These are phyloP conservation scores for Endocalyx cinctus DNA, from an alignment of 2,329 filamentous ascomycete genomes.

Conservation along the genomic window DNA sequence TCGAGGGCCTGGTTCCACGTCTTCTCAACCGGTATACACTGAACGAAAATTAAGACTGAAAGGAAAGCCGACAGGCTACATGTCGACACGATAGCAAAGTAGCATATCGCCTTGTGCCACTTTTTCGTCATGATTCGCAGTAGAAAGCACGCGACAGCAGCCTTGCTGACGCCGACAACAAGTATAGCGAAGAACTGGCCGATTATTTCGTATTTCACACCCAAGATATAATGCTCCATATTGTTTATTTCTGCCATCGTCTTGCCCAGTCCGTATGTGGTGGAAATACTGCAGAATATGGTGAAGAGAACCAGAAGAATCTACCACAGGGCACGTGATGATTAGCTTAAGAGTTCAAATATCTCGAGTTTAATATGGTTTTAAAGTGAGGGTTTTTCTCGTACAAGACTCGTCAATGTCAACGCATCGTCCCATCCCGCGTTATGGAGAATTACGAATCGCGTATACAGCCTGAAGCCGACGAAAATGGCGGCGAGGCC, in stretches of 20 bases:
- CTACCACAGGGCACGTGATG: constrained; percentile 1
- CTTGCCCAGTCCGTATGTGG: constrained; percentile 7
- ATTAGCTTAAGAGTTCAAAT: too few relatives aligned
- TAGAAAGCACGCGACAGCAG: constrained; percentile 11
- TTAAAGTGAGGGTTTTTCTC: too few relatives aligned
- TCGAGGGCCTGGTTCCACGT: constrained; percentile 5
- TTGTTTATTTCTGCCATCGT: constrained; percentile 5
- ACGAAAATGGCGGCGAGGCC: constrained; percentile 24
- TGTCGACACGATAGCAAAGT: constrained; percentile 4
- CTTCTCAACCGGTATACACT: constrained; percentile 10
- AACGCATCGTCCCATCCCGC: constrained; percentile 10
- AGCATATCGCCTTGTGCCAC: constrained; percentile 2
- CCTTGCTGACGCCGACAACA: constrained; percentile 10
- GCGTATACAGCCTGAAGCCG: constrained; percentile 31
- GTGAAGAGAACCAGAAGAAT: constrained; percentile 9
- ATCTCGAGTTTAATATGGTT: too few relatives aligned
- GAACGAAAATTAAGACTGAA: constrained; percentile 4
- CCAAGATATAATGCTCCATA: constrained; percentile 4
- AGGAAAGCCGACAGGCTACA: constrained; percentile 6
- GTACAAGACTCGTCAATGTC: background rate
- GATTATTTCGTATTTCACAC: constrained; percentile 9
- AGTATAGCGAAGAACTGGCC: constrained; percentile 7
- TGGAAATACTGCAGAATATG: constrained; percentile 1
- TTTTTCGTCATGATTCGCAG: constrained; percentile 10
- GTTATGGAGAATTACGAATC: constrained; percentile 13